Base-by-base conservation (phyloP, 192 early-diverging fungal species). In the Dimargaris cristalligena region DNA sequence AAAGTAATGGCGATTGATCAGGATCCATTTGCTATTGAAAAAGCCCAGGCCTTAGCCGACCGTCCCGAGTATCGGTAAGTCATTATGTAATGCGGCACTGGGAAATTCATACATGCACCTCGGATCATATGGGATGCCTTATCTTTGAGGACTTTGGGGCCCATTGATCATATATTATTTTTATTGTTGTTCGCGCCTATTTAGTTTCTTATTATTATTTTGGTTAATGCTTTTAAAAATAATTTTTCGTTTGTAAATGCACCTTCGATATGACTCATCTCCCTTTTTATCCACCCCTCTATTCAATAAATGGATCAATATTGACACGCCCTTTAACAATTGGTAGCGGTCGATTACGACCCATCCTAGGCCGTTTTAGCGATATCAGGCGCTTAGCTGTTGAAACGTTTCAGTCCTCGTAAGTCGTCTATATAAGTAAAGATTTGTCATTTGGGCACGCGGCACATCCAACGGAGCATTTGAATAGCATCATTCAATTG, bases 1-100 rank as follows among this genome's bases (percentile, higher is more conserved):
- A 69, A 60, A 31, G 83, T 88, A 4, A 65, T 86, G 11, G 86
- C 83, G 2, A 57, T 88, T 23, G 86, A 88, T 58, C 82, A 81
- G 64, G 86, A 88, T 57, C 86, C 83, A 2, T 52, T 46, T 25
- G 86, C 86, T 3, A 68, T 77, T 44, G 71, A 80, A 34, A 69
- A 73, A 34, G 82, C 82, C 9, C 54, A 62, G 50, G 48, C 60
- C 32, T 58, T 88, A 54, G 71, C 79, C 28, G 33, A 26, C 4
- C 33, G 47, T 47, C 34, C 48, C 11, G 14, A 48, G 31, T 77
- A 78, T 55, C 68, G 57, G 65, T 74, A 62, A 52, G 38, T 10
- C 38, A 41, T 41, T 41, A 41, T 41, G 38, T 41, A 41, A 16
- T 41, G n/a, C n/a, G n/a, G n/a, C n/a, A n/a, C n/a, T n/a, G n/a